Evolutionary conservation across 768 basidiomycete genomes (phyloP).

Genomic region (Kwoniella bestiolae): DNA sequence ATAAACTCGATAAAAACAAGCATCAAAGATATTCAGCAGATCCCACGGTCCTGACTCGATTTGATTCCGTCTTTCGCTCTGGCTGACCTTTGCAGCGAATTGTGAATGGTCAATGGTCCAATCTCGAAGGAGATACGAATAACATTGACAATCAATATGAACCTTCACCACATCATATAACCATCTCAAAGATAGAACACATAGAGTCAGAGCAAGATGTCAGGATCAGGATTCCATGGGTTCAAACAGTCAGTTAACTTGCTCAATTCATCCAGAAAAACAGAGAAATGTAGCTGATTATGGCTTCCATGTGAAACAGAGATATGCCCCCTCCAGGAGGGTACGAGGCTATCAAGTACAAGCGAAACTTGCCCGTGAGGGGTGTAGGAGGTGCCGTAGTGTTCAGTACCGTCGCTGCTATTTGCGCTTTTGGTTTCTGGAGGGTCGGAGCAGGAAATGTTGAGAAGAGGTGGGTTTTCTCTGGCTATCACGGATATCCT

Average conservation of each 20-base stretch:
- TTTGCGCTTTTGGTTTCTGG: conserved; percentile 92
- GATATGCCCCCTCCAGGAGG: conserved; percentile 95
- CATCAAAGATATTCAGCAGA: background rate
- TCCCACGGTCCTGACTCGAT: background rate
- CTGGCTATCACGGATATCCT: too few species aligned
- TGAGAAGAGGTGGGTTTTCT: conserved; percentile 90
- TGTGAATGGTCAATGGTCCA: conserved; percentile 12
- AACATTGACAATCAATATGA: background rate
- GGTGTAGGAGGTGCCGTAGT: conserved; percentile 71
- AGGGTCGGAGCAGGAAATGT: conserved; percentile 85
- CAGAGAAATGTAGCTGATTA: background rate
- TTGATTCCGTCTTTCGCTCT: conserved; percentile 6
- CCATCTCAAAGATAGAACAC: background rate
- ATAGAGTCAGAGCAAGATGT: conserved; percentile 3
- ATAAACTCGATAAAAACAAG: background rate
- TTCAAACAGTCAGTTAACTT: conserved; percentile 5
- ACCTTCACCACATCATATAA: background rate
- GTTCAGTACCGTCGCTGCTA: conserved; percentile 79
- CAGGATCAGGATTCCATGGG: conserved; percentile 3
- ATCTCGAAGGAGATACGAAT: too few species aligned
- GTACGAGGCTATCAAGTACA: conserved; percentile 90
- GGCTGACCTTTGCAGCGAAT: background rate
- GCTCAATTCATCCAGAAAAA: background rate
- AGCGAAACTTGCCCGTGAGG: conserved; percentile 88
- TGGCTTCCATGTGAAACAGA: conserved; percentile 60